A percentile compares a stretch with the other conserved stretches of the same genome.
These are phyloP conservation scores for Eudorina sp. DNA, from an alignment of 139 green algal species.

Conservation along the genomic window DNA sequence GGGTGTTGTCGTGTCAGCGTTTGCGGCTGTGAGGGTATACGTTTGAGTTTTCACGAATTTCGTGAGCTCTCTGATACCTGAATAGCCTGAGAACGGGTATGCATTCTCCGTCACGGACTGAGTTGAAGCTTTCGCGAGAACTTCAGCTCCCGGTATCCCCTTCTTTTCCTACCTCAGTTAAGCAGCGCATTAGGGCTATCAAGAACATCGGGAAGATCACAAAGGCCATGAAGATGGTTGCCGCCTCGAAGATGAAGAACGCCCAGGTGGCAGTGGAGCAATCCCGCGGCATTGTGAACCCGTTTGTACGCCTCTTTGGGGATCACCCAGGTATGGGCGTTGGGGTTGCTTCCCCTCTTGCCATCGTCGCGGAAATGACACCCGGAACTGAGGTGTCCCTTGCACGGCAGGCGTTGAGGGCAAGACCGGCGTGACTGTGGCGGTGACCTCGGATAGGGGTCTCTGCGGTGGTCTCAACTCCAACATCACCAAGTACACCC, in stretches of 20 bases:
- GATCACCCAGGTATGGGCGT: conserved; percentile 84
- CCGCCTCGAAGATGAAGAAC: conserved; percentile 96
- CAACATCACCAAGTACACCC: conserved; percentile 92
- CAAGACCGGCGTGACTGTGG: conserved; percentile 83
- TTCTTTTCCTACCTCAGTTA: conserved; percentile 76
- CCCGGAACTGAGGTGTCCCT: conserved; percentile 55
- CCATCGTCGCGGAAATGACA: conserved; percentile 29
- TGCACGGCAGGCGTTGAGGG: conserved; percentile 36
- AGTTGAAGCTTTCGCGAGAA: not conserved
- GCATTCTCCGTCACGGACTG: not conserved
- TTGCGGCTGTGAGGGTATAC: not conserved
- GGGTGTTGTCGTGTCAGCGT: not conserved
- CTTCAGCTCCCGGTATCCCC: not conserved
- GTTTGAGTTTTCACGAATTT: not conserved
- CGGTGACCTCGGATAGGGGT: conserved; percentile 94
- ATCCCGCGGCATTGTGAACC: conserved; percentile 87
- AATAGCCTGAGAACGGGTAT: not conserved
- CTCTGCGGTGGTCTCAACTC: conserved; percentile 99
- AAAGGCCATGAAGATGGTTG: conserved; percentile 99
- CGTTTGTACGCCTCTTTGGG: conserved; percentile 91
- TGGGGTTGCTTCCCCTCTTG: not conserved
- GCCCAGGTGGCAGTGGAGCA: conserved; percentile 86
- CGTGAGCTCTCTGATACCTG: not conserved
- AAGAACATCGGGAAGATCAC: conserved; percentile 99
- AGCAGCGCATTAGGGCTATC: conserved; percentile 97